phyloP scores from a whole-genome alignment of 2,329 filamentous ascomycete species.

The Fusarium globosum region DNA sequence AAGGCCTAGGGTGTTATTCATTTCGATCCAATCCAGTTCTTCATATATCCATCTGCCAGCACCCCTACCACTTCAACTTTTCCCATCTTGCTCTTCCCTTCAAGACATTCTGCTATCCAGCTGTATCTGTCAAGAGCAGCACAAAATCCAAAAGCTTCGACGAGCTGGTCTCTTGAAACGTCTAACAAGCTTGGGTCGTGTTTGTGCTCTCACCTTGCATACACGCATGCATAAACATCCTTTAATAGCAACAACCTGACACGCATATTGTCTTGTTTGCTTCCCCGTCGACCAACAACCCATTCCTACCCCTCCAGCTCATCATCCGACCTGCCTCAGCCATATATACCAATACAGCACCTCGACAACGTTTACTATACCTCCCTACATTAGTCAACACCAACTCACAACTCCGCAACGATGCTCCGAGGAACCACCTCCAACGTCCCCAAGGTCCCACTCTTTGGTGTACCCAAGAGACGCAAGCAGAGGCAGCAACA shows the following conservation, averaged over 20 bases:
- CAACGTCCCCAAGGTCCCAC: slow-evolving; percentile 36
- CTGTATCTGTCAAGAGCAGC: not conserved
- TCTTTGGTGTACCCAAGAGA: slow-evolving; percentile 44
- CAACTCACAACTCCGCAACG: slow-evolving; percentile 15
- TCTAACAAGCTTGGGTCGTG: slow-evolving; percentile 26
- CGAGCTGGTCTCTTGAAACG: slow-evolving; percentile 34
- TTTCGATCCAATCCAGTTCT: slow-evolving; percentile 13
- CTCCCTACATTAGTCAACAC: not conserved
- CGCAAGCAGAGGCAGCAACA: slow-evolving; percentile 42
- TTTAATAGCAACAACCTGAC: slow-evolving; percentile 34
- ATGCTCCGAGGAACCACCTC: slow-evolving; percentile 38
- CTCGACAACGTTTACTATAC: not conserved
- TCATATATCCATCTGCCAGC: slow-evolving; percentile 30
- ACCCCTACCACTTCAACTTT: slow-evolving; percentile 24
- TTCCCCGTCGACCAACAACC: slow-evolving; percentile 8
- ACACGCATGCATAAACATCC: slow-evolving; percentile 23
- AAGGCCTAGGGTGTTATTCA: slow-evolving; percentile 23
- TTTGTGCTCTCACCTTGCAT: slow-evolving; percentile 26
- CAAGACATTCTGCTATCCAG: not conserved
- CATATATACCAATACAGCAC: not conserved
- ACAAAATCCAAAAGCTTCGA: slow-evolving; percentile 8
- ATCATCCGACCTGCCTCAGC: slow-evolving; percentile 11
- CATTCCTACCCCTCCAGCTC: slow-evolving; percentile 21
- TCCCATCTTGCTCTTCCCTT: not conserved
- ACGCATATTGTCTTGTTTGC: slow-evolving; percentile 33